These are phyloP conservation scores for Stephania yunnanensis DNA, from an alignment of 164 flowering plant genomes.

Conservation along the genomic window DNA sequence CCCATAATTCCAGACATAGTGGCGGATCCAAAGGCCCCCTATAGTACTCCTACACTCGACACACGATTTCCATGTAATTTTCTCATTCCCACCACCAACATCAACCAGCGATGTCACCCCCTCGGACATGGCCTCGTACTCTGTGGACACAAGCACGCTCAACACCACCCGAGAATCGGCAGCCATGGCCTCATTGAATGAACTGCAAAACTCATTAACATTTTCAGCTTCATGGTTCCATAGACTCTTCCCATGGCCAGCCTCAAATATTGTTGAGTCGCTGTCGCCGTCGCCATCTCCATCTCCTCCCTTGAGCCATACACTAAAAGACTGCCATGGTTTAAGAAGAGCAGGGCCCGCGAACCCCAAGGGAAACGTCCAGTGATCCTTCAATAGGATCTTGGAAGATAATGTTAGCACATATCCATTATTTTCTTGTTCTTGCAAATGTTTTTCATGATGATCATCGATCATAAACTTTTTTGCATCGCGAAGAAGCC, in stretches of 20 bases:
- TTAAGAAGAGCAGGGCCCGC: conserved; percentile 20
- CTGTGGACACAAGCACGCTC: conserved; percentile 6
- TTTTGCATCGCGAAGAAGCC: not conserved
- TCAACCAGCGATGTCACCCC: conserved; percentile 2
- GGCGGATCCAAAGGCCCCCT: too few species aligned
- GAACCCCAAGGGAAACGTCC: conserved; percentile 11
- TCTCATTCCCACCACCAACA: too few species aligned
- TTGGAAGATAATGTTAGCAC: conserved; percentile 24
- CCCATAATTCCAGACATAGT: too few species aligned
- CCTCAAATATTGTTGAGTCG: conserved; percentile 18
- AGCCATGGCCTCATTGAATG: conserved; percentile 28
- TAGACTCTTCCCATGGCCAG: conserved; percentile 19
- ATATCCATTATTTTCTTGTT: conserved; percentile 2
- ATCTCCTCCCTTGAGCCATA: too few species aligned
- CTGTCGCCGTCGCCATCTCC: too few species aligned
- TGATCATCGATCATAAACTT: too few species aligned
- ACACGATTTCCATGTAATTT: too few species aligned
- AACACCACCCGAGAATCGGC: conserved; percentile 16
- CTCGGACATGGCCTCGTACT: conserved; percentile 18
- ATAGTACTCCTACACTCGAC: too few species aligned
- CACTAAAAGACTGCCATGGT: not conserved
- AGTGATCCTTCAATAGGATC: conserved; percentile 26
- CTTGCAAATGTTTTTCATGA: not conserved
- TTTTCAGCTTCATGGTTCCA: conserved; percentile 12
- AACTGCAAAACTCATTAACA: not conserved